Conservation (phyloP, 148 eudicot genomes). For the Camellia lanceoleosa region DNA sequence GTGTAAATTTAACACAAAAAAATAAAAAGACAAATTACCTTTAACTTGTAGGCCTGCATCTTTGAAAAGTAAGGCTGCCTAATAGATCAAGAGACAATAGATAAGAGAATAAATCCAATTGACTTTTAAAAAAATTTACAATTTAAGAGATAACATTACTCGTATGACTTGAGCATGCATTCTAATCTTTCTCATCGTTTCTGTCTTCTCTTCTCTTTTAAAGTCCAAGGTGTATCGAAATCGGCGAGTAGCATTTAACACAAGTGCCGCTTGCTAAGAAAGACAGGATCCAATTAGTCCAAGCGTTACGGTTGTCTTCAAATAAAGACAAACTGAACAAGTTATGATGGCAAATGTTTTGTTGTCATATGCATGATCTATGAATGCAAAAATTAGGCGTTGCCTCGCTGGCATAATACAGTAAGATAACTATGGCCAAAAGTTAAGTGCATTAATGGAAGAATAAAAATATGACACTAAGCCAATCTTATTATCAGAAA, state of each 20-base stretch:
- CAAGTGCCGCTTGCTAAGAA: constrained; percentile 94
- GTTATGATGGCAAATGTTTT: background rate
- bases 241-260: constrained; percentile 88
- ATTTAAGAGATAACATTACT: constrained; percentile 34
- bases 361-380: background rate
- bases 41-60: constrained; percentile 50
- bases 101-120: constrained; percentile 11
- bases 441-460: background rate
- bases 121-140: background rate
- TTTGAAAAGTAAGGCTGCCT: constrained; percentile 86
- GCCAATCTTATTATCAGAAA: background rate
- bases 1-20: background rate
- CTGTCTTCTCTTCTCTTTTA: constrained; percentile 82
- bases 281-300: constrained; percentile 20
- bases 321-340: background rate
- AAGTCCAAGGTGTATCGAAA: constrained; percentile 89
- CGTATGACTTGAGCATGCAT: constrained; percentile 91
- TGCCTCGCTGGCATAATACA: background rate
- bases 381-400: background rate
- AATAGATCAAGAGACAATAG: constrained; percentile 17
- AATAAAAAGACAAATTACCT: constrained; percentile 33
- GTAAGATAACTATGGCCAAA: background rate
- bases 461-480: background rate
- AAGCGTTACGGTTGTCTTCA: background rate
- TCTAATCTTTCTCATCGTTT: constrained; percentile 68